These are phyloP conservation scores for Solanum pennellii DNA, from an alignment of 257 asterid genomes.

Conservation along the genomic window DNA sequence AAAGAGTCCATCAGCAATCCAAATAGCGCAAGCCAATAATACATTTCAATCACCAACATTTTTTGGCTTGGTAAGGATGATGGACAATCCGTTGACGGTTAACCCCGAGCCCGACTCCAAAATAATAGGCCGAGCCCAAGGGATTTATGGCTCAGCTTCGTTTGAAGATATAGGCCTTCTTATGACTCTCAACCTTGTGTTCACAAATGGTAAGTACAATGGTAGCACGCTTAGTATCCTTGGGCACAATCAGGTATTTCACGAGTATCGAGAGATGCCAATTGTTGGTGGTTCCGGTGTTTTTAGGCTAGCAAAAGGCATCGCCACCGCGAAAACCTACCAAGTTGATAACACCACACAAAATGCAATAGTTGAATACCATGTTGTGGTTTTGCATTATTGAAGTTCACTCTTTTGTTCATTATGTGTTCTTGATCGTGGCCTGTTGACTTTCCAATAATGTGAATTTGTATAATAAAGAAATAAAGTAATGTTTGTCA, in stretches of 20 bases:
- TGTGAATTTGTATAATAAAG: neutral
- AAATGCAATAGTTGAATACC: slow-evolving; percentile 1
- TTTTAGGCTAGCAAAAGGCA: neutral
- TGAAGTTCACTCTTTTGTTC: neutral
- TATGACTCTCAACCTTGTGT: neutral
- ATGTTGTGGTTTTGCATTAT: neutral
- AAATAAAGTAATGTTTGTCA: neutral
- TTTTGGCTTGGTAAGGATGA: neutral
- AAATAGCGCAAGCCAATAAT: neutral
- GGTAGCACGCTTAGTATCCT: slow-evolving; percentile 1
- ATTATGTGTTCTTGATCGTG: neutral
- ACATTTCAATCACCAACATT: neutral
- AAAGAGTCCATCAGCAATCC: neutral
- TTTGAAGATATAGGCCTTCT: neutral
- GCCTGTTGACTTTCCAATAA: neutral
- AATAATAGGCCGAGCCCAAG: slow-evolving; percentile 1
- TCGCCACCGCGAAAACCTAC: neutral
- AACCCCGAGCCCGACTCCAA: neutral
- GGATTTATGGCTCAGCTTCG: neutral
- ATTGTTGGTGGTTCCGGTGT: neutral
- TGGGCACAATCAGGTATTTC: neutral
- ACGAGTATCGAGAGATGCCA: neutral
- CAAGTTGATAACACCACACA: neutral
- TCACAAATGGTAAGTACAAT: neutral
- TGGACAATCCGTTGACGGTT: neutral